Conservation (phyloP, 2,329 filamentous ascomycete genomes). For the Penicillium crustosum region DNA sequence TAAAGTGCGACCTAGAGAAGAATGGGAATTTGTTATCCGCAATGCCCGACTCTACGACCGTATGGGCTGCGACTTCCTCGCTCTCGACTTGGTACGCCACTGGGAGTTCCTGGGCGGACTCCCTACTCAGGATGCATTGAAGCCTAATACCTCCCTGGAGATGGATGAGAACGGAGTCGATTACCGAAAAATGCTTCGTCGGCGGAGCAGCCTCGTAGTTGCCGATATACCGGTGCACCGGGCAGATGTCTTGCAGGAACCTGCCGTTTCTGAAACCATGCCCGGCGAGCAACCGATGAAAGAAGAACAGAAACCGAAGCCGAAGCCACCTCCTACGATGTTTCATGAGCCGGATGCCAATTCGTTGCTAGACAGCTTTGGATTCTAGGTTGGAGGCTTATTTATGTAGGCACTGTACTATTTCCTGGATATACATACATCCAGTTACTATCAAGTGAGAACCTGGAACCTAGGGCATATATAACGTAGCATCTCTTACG, state of each 20-base stretch:
- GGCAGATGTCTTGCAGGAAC: slow-evolving; percentile 46
- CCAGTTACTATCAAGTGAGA: background rate
- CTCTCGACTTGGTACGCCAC: slow-evolving; percentile 67
- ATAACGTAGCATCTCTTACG: background rate
- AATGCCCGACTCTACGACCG: slow-evolving; percentile 81
- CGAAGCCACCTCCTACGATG: slow-evolving; percentile 66
- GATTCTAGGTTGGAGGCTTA: slow-evolving; percentile 60
- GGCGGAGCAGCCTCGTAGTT: slow-evolving; percentile 76
- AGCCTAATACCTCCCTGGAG: slow-evolving; percentile 36
- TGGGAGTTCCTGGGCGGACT: slow-evolving; percentile 51
- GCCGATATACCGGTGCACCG: slow-evolving; percentile 58
- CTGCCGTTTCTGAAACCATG: slow-evolving; percentile 28
- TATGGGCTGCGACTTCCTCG: slow-evolving; percentile 91
- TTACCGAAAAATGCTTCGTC: slow-evolving; percentile 65
- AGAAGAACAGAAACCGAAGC: slow-evolving; percentile 40
- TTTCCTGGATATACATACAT: background rate
- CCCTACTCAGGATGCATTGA: slow-evolving; percentile 28
- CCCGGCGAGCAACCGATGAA: slow-evolving; percentile 24
- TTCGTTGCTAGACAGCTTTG: slow-evolving; percentile 88
- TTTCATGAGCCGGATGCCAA: slow-evolving; percentile 92
- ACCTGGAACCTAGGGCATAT: background rate
- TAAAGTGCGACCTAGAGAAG: slow-evolving; percentile 72
- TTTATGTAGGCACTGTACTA: slow-evolving; percentile 8
- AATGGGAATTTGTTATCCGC: slow-evolving; percentile 87
- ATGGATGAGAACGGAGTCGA: slow-evolving; percentile 49